Percentiles rank a stretch among this genome's conserved stretches.
These are phyloP conservation scores for Ramichloridium luteum DNA, from an alignment of 2,329 filamentous ascomycete species.

Conservation along the genomic window DNA sequence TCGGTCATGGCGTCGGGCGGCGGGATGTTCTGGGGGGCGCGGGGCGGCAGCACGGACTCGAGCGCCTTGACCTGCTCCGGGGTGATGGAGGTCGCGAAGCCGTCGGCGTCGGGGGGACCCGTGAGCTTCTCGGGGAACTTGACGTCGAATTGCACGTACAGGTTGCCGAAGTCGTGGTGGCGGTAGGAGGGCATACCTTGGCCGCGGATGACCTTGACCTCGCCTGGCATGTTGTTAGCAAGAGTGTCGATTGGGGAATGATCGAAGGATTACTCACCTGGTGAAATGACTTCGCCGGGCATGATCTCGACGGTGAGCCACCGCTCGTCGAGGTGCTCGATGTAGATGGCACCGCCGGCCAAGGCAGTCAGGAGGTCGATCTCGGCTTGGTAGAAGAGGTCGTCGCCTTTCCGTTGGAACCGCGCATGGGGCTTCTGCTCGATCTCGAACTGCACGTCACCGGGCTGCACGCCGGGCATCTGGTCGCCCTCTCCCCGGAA, in stretches of 20 bases:
- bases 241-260: constrained; percentile 4
- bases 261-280: constrained; percentile 50
- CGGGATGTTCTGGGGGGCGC: constrained; percentile 51
- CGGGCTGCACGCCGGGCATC: constrained; percentile 79
- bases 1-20: constrained; percentile 85
- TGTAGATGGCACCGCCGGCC: constrained; percentile 77
- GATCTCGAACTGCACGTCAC: constrained; percentile 97
- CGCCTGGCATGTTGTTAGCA: constrained; percentile 42
- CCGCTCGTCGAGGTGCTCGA: constrained; percentile 94
- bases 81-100: constrained; percentile 32
- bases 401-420: constrained; percentile 93
- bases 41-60: constrained; percentile 71
- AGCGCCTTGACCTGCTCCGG: constrained; percentile 64
- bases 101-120: constrained; percentile 29
- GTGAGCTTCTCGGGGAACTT: constrained; percentile 64
- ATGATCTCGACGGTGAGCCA: constrained; percentile 91
- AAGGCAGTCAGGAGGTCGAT: constrained; percentile 93
- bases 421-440: constrained; percentile 96
- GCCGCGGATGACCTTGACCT: constrained; percentile 85
- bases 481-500: constrained; percentile 97
- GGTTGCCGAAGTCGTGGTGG: constrained; percentile 89
- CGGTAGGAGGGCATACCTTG: constrained; percentile 96
- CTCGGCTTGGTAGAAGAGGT: constrained; percentile 87
- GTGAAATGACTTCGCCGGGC: constrained; percentile 87
- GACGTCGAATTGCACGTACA: constrained; percentile 95